Evolutionary conservation across 306 rosid species (phyloP), one percentile per base, ranked within the genome.

Genomic region (Heteromeles arbutifolia): DNA sequence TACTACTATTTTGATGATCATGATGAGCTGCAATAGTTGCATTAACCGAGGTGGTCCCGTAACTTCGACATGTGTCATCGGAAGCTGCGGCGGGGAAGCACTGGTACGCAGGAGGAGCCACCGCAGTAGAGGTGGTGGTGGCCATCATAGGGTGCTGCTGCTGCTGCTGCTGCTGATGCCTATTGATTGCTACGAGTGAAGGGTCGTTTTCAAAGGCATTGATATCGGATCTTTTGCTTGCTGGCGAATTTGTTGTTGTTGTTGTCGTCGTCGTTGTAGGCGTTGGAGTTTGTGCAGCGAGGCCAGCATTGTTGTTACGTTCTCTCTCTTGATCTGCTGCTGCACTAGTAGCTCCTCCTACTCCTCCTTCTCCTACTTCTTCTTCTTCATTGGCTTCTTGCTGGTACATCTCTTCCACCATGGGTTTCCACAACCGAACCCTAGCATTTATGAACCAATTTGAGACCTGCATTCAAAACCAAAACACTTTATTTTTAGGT

Each of bases 351-450:
- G 74, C 78, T 62, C 65, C 73, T 66, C 64, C 81, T 50, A 54
- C 76, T 39, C 76, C 86, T 70, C 62, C 44, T 57, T 7, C 71
- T 24, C 77, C 72, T 8, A 52, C 73, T 72, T 87, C 72, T 10
- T 57, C 73, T 68, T 88, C 89, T 62, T 93, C 97, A 78, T 90
- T 90, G 48, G 80, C 76, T 81, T 96, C 99, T 86, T 92, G 96
- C 77, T 96, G 98, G 83, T 96, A 96, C 99, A 96, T 96, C 62
- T 96, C 98, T 83, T 96, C 99, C 69, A 96, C 99, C 99, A 96
- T 96, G 80, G 99, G 99, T 89, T 96, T 96, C 99, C 99, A 96
- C 99, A 96, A 88, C 74, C 99, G 84, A 71, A 96, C 99, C 88
- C 99, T 92, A 25, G 99, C 99, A 90, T 96, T 96, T 39, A 96